Conservation (phyloP, 176 grass and related monocot genomes). For the Carex myosuroides region DNA sequence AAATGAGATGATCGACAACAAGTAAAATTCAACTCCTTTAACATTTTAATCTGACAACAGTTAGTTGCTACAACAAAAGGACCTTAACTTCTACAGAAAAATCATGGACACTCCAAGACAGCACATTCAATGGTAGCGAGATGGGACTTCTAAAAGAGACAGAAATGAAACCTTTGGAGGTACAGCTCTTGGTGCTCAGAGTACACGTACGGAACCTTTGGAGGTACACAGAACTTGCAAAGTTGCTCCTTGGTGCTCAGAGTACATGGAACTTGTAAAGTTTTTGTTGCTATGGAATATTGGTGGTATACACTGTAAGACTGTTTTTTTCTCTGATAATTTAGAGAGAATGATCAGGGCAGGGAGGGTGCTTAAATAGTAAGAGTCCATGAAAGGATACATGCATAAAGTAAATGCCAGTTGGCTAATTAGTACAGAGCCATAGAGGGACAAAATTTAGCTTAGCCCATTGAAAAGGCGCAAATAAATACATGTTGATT, state of each 20-base stretch:
- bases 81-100: background rate
- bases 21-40: background rate
- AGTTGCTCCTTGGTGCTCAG: background rate
- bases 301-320: background rate
- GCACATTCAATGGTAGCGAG: background rate
- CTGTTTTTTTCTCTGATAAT: background rate
- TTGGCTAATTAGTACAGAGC: background rate
- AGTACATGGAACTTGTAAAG: background rate
- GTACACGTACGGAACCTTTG: background rate
- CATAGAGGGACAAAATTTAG: background rate
- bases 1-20: background rate
- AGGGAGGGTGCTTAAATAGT: background rate
- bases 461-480: background rate
- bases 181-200: background rate
- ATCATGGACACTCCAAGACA: background rate
- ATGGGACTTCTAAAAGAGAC: background rate
- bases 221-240: background rate
- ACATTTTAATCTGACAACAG: background rate
- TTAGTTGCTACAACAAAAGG: background rate
- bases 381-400: background rate
- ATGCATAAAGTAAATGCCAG: background rate
- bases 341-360: background rate
- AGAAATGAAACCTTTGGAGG: background rate
- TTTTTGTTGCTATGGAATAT: background rate
- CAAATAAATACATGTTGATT: background rate